Percentiles rank a stretch among this genome's conserved stretches.
Evolutionary conservation across 257 asterid genomes (phyloP).

Genomic region (Cruciata laevipes): DNA sequence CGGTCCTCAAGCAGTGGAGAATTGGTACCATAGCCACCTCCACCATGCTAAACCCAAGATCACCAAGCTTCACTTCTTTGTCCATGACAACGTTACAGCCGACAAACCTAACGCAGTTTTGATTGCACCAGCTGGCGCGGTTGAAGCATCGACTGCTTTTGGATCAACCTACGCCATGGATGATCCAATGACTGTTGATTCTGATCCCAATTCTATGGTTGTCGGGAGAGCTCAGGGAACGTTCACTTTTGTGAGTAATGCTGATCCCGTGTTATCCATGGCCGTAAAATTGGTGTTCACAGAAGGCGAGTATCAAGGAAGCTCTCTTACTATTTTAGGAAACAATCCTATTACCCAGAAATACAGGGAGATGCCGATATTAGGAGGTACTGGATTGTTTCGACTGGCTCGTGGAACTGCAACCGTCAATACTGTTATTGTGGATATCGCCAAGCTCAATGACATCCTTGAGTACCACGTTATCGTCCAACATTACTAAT

Average conservation of each 20-base stretch:
- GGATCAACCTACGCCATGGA: not conserved
- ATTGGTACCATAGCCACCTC: not conserved
- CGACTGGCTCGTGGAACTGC: not conserved
- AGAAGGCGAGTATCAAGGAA: not conserved
- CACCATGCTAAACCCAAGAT: not conserved
- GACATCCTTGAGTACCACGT: slow-evolving; percentile 1
- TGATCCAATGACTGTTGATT: not conserved
- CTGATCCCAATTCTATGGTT: not conserved
- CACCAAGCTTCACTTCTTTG: slow-evolving; percentile 1
- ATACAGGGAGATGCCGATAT: not conserved
- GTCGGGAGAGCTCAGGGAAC: not conserved
- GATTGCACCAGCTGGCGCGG: not conserved
- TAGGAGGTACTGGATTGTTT: not conserved
- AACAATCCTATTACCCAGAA: not conserved
- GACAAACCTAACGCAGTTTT: not conserved
- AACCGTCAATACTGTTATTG: not conserved
- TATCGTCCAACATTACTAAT: not conserved
- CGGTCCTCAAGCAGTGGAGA: not conserved
- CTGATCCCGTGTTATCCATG: not conserved
- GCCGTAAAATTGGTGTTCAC: not conserved
- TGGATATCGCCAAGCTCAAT: not conserved
- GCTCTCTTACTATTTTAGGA: not conserved
- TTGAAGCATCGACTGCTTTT: not conserved
- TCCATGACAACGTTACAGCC: not conserved
- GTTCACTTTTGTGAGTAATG: not conserved